Percentiles rank a stretch among this genome's conserved stretches.
Evolutionary conservation across 441 rosid genomes (phyloP).

Genomic region (Breynia disticha): DNA sequence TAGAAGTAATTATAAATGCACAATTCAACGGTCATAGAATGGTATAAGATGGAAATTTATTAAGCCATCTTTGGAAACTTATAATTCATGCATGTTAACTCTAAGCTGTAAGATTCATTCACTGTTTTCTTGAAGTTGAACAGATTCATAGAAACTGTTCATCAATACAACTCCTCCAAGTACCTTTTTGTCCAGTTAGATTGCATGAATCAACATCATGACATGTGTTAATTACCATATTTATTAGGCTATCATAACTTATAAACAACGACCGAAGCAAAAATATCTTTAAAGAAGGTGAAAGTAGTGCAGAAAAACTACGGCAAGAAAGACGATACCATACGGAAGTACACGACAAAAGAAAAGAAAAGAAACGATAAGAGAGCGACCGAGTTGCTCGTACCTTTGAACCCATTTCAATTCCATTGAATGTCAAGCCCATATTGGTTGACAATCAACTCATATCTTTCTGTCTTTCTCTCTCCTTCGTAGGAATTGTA

Average conservation of each 20-base stretch:
- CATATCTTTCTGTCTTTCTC: constrained; percentile 1
- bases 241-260: constrained; percentile 5
- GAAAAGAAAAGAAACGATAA: too few species aligned
- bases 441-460: constrained; percentile 2
- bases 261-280: too few species aligned
- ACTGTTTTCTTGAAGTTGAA: neutral
- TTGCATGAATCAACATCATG: constrained; percentile 1
- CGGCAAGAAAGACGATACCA: too few species aligned
- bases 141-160: neutral
- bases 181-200: constrained; percentile 8
- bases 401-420: too few species aligned
- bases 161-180: neutral
- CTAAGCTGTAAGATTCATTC: constrained; percentile 8
- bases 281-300: too few species aligned
- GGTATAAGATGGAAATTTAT: neutral
- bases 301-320: too few species aligned
- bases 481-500: neutral
- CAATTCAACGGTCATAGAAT: neutral
- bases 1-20: too few species aligned
- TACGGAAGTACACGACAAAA: too few species aligned
- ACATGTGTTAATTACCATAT: neutral
- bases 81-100: constrained; percentile 11
- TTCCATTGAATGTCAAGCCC: too few species aligned
- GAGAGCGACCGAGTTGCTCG: too few species aligned
- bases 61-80: neutral